A percentile compares a stretch with the other conserved stretches of the same genome.
phyloP scores from a whole-genome alignment of 2,329 filamentous ascomycete genomes.

The Drechslera avenae region DNA sequence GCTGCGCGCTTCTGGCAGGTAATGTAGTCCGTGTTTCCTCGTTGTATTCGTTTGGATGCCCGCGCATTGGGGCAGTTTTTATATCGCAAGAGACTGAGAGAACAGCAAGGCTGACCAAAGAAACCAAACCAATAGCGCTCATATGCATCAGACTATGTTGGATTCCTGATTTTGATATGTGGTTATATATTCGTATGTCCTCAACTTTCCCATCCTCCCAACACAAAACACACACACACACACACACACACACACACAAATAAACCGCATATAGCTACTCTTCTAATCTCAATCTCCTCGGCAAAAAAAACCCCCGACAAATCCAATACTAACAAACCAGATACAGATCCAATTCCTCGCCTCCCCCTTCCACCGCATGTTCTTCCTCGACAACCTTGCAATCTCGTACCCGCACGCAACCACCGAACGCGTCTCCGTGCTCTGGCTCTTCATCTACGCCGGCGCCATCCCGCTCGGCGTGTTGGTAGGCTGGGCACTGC shows the following conservation, averaged over 20 bases:
- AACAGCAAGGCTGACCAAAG: background rate
- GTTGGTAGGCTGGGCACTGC: constrained; percentile 68
- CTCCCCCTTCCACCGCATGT: constrained; percentile 92
- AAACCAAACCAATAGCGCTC: constrained; percentile 62
- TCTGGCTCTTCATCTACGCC: constrained; percentile 80
- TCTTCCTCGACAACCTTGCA: constrained; percentile 80
- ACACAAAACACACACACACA: too few relatives aligned
- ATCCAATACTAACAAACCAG: constrained; percentile 12
- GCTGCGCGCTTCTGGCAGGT: constrained; percentile 59
- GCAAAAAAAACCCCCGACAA: too few relatives aligned
- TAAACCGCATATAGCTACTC: too few relatives aligned
- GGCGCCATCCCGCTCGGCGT: constrained; percentile 71
- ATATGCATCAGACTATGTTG: constrained; percentile 87
- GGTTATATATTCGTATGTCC: constrained; percentile 66
- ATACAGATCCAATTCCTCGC: constrained; percentile 68
- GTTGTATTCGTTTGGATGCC: too few relatives aligned
- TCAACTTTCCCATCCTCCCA: too few relatives aligned
- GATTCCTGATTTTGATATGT: constrained; percentile 71
- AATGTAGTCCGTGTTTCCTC: constrained; percentile 7
- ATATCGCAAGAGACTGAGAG: background rate
- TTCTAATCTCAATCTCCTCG: too few relatives aligned
- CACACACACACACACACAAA: background rate
- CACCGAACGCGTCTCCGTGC: constrained; percentile 79
- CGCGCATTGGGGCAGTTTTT: too few relatives aligned
- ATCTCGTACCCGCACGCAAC: constrained; percentile 88